Base-by-base conservation (phyloP, 2,329 filamentous ascomycete genomes). In the Diaporthe helianthi region DNA sequence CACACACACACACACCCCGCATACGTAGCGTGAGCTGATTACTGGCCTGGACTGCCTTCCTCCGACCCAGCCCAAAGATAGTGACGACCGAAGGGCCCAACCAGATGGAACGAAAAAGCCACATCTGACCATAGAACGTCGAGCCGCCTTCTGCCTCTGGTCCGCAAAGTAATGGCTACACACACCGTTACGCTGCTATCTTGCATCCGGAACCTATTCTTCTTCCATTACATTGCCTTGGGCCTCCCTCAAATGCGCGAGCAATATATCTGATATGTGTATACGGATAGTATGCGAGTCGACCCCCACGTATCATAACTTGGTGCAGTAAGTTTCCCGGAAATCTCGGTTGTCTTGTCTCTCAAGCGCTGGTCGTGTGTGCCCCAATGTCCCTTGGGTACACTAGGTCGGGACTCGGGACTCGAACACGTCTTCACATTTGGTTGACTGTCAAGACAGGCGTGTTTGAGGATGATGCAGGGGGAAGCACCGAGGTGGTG, bases 401-500 rank as follows among this genome's bases (percentile, higher is more conserved):
- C 13, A 38, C 8, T 33, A 33, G 31, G 31, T 38, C 12, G 12
- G 36, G 4, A 1, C 3, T 44, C 17, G 17, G 41, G 17, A 65
- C 47, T 46, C 46, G 38, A 54, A 15, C 41, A 65, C 24, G 10
- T 33, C 53, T 55, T 26, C 41, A 41, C 24, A 26, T n/a, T 22
- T 13, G 41, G 38, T 29, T 38, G 44, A 41, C 60, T 29, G 44
- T 64, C 38, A 55, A 65, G 33, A 33, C 58, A 36, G 44, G 63
- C 53, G 69, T 74, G 73, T 75, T 75, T 74, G 72, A 74, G 73
- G 65, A 69, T 67, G 64, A 55, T 73, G 72, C 72, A 74, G 69
- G 72, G 73, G 73, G 13, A 5, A 66, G 60, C 54, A 13, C 36
- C 41, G 61, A 69, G 61, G 47, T 69, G 69, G 69, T 69, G 69